Evolutionary conservation across 1,284 basidiomycete genomes (phyloP), one percentile per base, ranked within the genome.

Genomic region (Ceratobasidium sp.): DNA sequence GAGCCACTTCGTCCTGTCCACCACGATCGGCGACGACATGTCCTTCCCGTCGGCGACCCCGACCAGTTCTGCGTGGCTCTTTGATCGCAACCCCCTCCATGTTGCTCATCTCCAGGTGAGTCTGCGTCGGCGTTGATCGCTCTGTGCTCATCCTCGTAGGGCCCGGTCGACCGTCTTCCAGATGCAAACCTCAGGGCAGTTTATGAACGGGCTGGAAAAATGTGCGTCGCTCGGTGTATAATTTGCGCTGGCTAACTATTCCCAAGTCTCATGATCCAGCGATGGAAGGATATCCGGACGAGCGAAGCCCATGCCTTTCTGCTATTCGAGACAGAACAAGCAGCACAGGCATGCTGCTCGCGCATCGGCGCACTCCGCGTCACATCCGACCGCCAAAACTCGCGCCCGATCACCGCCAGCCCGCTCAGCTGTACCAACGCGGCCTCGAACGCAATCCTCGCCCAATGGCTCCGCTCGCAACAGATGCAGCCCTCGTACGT

Each of bases 171-270:
- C 25, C 53, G 66, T 21, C 54, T 70, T 3, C 66, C 53, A 11
- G 66, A 70, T 38, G 54, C 66, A 11, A 70, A 70, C 38, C 66
- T 70, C 16, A 25, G 54, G 33, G 54, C 66, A 1, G 54, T 70
- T 11, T 70, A 70, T 42, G 66, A 70, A 40, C 23, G 66, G 28
- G 66, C 66, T n/a, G 66, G 66, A 38, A 70, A 59, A 70, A 70
- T 70, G 66, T 70, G 33, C 30, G 66, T 59, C 14, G 30, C 59
- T 59, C 21, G 3, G 11, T n/a, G 3, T 38, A 12, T 16, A 6
- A 25, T 30, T 36, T n/a, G 11, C 28, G 18, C 11, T 18, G 16
- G 66, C 46, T 70, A 21, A 70, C 44, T 16, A 14, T 59, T 44
- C 30, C 53, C 42, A 14, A 70, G 66, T 25, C 56, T 70, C 23